Base-by-base conservation (phyloP, 768 basidiomycete species). In the Auricularia cornea region DNA sequence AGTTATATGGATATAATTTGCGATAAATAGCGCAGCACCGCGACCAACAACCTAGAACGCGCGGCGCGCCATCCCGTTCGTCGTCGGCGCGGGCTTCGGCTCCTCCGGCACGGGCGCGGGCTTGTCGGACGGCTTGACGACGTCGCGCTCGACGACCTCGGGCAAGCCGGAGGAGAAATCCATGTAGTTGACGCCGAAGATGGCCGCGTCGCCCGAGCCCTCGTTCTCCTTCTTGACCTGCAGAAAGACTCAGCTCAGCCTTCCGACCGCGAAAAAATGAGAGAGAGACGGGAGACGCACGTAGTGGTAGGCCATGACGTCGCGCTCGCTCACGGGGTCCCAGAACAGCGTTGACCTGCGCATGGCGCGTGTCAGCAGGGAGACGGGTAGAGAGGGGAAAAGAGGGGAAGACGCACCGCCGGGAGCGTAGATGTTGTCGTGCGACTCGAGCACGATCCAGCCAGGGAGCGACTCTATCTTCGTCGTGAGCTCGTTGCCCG, bases 401-500 rank as follows among this genome's bases (percentile, higher is more conserved):
- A n/a, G n/a, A n/a, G 12, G 18, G 44, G n/a, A n/a, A n/a, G 18
- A 23, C 44, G 18, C 20, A 29, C 54, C 72, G 3, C 72, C 71
- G 23, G 72, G 72, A 20, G 70, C 70, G 52, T 71, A 73, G 33
- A 73, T 65, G 30, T 72, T 69, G 44, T 68, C 72, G 56, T 72
- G 72, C 48, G 67, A 68, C n/a, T 60, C 54, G 30, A 57, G 54
- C 1, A 57, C 30, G 28, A 57, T 26, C 10, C 12, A 10, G 1
- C 54, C 54, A 29, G 12, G 12, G 2, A 26, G 26, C 10, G 54
- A 26, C 28, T 26, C 28, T 8, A 14, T 26, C 28, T 31, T 29
- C 26, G 26, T 30, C 30, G 54, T 57, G 28, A 57, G 54, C 54
- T 57, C 28, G 54, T 57, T 8, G 26, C 54, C 54, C 26, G 14